Conservation (phyloP, 148 eudicot species). For the Linanthus parryae region DNA sequence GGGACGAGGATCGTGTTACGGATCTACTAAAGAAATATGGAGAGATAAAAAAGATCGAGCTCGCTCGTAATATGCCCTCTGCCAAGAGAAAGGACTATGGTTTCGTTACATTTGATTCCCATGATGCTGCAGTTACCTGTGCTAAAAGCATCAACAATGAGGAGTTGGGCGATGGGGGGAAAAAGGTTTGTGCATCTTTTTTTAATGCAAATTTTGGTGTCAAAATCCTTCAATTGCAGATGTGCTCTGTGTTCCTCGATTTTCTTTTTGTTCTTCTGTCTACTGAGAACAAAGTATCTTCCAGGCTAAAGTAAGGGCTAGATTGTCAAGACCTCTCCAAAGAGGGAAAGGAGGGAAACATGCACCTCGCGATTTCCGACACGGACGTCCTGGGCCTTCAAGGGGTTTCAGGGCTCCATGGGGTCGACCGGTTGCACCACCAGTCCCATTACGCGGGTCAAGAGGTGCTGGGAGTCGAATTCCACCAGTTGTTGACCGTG, state of each 20-base stretch:
- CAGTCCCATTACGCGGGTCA: conserved; percentile 42
- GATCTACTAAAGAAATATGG: conserved; percentile 70
- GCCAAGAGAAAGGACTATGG: conserved; percentile 98
- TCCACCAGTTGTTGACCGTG: conserved; percentile 48
- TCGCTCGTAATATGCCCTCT: conserved; percentile 97
- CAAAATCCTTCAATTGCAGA: too few species aligned
- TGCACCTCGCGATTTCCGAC: conserved; percentile 44
- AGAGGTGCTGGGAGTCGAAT: conserved; percentile 45
- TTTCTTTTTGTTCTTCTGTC: too few species aligned
- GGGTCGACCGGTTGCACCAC: conserved; percentile 62
- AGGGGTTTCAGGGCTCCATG: conserved; percentile 66
- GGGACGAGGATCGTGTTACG: conserved; percentile 92
- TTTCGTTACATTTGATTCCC: conserved; percentile 82
- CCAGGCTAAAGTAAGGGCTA: conserved; percentile 90
- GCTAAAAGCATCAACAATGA: conserved; percentile 86
- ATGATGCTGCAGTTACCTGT: conserved; percentile 88
- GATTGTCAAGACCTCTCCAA: conserved; percentile 89
- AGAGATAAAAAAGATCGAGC: conserved; percentile 80
- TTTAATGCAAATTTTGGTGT: too few species aligned
- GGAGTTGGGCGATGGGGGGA: conserved; percentile 89
- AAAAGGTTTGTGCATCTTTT: conserved; percentile 53
- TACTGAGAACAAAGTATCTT: too few species aligned
- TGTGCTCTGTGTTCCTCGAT: too few species aligned
- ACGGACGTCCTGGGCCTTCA: conserved; percentile 39
- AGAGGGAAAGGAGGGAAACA: conserved; percentile 78